phyloP scores from a whole-genome alignment of 2,329 filamentous ascomycete species.

The Cordyceps tenuipes region DNA sequence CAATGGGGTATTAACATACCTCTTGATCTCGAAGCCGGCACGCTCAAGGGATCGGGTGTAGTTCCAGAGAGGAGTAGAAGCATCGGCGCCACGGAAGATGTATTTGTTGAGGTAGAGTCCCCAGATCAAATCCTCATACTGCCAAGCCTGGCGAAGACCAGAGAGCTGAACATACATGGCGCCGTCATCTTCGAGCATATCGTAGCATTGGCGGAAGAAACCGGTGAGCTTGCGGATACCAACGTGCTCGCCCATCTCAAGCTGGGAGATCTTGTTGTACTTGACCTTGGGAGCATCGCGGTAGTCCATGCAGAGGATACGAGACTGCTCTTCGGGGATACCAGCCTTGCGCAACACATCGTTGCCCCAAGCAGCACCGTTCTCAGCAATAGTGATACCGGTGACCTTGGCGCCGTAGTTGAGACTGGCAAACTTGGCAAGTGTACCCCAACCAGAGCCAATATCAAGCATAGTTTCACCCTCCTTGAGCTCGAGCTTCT shows the following conservation, averaged over 20 bases:
- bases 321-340: slow-evolving; percentile 79
- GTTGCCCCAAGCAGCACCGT: slow-evolving; percentile 97
- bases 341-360: slow-evolving; percentile 73
- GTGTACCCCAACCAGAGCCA: slow-evolving; percentile 95
- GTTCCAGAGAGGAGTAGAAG: slow-evolving; percentile 84
- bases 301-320: slow-evolving; percentile 94
- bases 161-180: slow-evolving; percentile 94
- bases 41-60: slow-evolving; percentile 79
- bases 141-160: slow-evolving; percentile 89
- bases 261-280: slow-evolving; percentile 93
- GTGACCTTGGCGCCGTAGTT: slow-evolving; percentile 83
- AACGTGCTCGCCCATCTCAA: slow-evolving; percentile 98
- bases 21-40: slow-evolving; percentile 67
- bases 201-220: slow-evolving; percentile 80
- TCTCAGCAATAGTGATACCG: slow-evolving; percentile 88
- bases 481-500: slow-evolving; percentile 80
- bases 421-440: slow-evolving; percentile 84
- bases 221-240: slow-evolving; percentile 78
- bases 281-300: slow-evolving; percentile 79
- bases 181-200: slow-evolving; percentile 95
- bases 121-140: slow-evolving; percentile 97
- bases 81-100: slow-evolving; percentile 93
- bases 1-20: slow-evolving; percentile 15
- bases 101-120: slow-evolving; percentile 99
- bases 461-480: slow-evolving; percentile 86